Evolutionary conservation across 441 rosid genomes (phyloP).

Genomic region (Hypseocharis bilobata): DNA sequence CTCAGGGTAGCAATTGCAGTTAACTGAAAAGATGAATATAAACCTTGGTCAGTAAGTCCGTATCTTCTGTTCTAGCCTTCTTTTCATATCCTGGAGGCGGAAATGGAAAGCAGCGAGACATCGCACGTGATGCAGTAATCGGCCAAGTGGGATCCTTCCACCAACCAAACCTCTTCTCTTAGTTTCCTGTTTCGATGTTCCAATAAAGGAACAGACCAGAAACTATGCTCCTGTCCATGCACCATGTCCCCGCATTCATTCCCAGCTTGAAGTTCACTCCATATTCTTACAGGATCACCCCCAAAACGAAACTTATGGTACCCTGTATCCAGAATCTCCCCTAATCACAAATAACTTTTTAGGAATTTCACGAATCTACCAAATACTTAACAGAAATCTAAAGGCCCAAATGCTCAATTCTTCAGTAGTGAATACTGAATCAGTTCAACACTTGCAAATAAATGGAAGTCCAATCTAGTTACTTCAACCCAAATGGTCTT

Average conservation of each 20-base stretch:
- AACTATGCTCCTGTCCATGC: slow-evolving; percentile 47
- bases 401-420: slow-evolving; percentile 17
- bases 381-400: slow-evolving; percentile 11
- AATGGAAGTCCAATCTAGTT: slow-evolving; percentile 18
- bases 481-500: slow-evolving; percentile 6
- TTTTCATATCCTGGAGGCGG: slow-evolving; percentile 81
- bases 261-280: slow-evolving; percentile 35
- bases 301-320: slow-evolving; percentile 16
- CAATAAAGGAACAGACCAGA: slow-evolving; percentile 50
- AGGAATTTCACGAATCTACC: slow-evolving; percentile 9
- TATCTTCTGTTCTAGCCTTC: slow-evolving; percentile 41
- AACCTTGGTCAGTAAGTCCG: slow-evolving; percentile 53
- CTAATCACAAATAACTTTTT: slow-evolving; percentile 9
- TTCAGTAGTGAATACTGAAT: slow-evolving; percentile 4
- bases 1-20: background rate
- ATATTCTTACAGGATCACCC: slow-evolving; percentile 24
- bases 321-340: slow-evolving; percentile 13
- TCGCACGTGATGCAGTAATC: slow-evolving; percentile 33
- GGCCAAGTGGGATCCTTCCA: slow-evolving; percentile 28
- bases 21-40: slow-evolving; percentile 21
- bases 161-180: slow-evolving; percentile 29
- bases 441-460: slow-evolving; percentile 12
- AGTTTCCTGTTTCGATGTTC: slow-evolving; percentile 37
- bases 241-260: slow-evolving; percentile 57
- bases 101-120: slow-evolving; percentile 88